A percentile compares a stretch with the other conserved stretches of the same genome.
phyloP scores from a whole-genome alignment of 495 filamentous ascomycete genomes.

The Penicillium pancosmium region DNA sequence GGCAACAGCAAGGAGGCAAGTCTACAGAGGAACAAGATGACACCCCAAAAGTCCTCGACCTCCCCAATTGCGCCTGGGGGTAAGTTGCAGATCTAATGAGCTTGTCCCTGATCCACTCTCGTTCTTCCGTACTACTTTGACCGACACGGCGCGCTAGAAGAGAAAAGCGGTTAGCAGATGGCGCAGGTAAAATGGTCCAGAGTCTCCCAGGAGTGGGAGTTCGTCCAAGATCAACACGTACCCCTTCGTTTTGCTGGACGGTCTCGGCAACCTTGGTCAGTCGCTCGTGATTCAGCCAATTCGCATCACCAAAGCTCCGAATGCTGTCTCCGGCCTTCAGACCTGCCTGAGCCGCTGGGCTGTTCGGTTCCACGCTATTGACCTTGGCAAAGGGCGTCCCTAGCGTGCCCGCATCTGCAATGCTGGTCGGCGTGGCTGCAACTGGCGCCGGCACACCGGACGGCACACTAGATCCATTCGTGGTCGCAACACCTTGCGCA shows the following conservation, averaged over 20 bases:
- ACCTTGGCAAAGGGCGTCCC: constrained; percentile 87
- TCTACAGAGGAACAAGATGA: constrained; percentile 74
- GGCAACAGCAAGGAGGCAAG: constrained; percentile 13
- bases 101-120: constrained; percentile 38
- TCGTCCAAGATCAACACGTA: constrained; percentile 48
- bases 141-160: constrained; percentile 60
- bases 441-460: background rate
- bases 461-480: constrained; percentile 35
- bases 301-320: constrained; percentile 79
- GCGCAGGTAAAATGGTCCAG: too few relatives aligned
- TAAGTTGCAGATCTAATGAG: constrained; percentile 70
- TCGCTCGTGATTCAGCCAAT: constrained; percentile 81
- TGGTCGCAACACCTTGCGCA: constrained; percentile 26
- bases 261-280: constrained; percentile 81
- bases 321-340: constrained; percentile 82
- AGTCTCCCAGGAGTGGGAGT: too few relatives aligned
- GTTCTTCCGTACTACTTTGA: constrained; percentile 65
- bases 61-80: constrained; percentile 80
- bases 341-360: constrained; percentile 84
- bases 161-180: constrained; percentile 16
- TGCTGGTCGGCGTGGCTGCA: constrained; percentile 15
- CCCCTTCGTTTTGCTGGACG: constrained; percentile 87
- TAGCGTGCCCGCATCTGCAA: constrained; percentile 39
- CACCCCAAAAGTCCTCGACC: constrained; percentile 87
- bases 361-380: constrained; percentile 75